A percentile compares a stretch with the other conserved stretches of the same genome.
phyloP scores from a whole-genome alignment of 495 filamentous ascomycete species.

The Penicillium ucsense region DNA sequence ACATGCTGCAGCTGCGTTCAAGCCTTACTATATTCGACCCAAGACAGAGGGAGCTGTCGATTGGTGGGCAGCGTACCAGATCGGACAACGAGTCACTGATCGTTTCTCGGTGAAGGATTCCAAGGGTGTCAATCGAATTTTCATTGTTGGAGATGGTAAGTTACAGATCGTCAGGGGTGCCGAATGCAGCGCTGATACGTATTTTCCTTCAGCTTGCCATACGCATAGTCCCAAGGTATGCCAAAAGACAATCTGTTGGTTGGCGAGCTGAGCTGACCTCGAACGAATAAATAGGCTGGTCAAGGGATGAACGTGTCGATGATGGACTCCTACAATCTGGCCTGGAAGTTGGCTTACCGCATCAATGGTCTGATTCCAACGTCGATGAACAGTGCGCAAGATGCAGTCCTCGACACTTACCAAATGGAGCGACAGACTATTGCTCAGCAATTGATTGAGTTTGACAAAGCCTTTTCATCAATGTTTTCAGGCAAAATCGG shows the following conservation, averaged over 20 bases:
- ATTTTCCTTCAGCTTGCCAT: conserved; percentile 29
- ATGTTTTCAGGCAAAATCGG: conserved; percentile 43
- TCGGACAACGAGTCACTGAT: conserved; percentile 64
- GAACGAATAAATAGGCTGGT: conserved; percentile 45
- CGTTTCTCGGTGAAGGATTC: conserved; percentile 52
- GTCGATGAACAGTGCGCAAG: conserved; percentile 22
- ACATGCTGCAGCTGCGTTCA: conserved; percentile 32
- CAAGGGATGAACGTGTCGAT: conserved; percentile 89
- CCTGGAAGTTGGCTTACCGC: conserved; percentile 73
- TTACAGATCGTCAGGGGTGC: not conserved
- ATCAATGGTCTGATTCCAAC: conserved; percentile 48
- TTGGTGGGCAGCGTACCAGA: conserved; percentile 59
- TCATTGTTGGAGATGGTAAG: conserved; percentile 56
- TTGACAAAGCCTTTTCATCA: conserved; percentile 51
- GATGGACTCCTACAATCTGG: conserved; percentile 73
- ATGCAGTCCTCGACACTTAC: conserved; percentile 58
- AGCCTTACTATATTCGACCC: conserved; percentile 37
- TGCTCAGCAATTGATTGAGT: conserved; percentile 64
- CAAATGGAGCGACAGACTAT: conserved; percentile 56
- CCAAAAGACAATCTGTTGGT: not conserved
- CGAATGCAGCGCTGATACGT: not conserved
- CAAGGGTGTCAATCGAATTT: conserved; percentile 41
- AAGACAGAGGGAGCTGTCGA: conserved; percentile 36
- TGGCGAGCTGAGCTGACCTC: not conserved
- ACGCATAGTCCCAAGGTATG: conserved; percentile 60